phyloP scores from a whole-genome alignment of 2,329 filamentous ascomycete species.

The Botrytis squamosa region DNA sequence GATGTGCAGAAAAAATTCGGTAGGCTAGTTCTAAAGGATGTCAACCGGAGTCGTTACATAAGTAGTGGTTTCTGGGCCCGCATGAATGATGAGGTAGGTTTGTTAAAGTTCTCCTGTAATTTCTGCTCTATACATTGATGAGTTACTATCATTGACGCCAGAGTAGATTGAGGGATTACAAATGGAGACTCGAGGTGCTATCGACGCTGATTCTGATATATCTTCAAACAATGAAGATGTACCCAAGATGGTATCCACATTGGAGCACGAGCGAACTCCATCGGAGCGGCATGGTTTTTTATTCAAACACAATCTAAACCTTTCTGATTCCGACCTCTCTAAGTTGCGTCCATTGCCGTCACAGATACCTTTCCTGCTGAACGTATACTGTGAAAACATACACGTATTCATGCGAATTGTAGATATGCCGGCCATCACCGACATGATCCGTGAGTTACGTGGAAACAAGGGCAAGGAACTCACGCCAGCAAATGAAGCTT shows the following conservation, averaged over 20 bases:
- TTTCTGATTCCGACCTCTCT: constrained; percentile 38
- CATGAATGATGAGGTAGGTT: constrained; percentile 53
- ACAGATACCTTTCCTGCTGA: constrained; percentile 53
- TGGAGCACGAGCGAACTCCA: constrained; percentile 45
- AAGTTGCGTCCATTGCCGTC: constrained; percentile 53
- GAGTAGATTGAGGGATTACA: constrained; percentile 47
- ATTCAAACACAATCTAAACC: constrained; percentile 47
- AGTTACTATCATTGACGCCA: constrained; percentile 27
- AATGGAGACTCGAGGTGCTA: constrained; percentile 40
- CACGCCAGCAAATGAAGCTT: constrained; percentile 48
- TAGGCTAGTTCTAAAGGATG: constrained; percentile 48
- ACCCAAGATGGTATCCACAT: constrained; percentile 38
- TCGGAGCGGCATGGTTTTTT: constrained; percentile 52
- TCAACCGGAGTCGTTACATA: constrained; percentile 45
- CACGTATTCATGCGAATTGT: constrained; percentile 47
- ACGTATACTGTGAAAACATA: constrained; percentile 52
- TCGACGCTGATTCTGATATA: constrained; percentile 38
- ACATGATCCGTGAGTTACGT: constrained; percentile 42
- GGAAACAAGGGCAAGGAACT: constrained; percentile 38
- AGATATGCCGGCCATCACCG: constrained; percentile 47
- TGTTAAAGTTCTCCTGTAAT: neutral
- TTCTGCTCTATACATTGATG: constrained; percentile 17
- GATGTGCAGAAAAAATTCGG: constrained; percentile 47
- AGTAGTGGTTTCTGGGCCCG: constrained; percentile 55
- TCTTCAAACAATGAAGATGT: constrained; percentile 44